phyloP scores from a whole-genome alignment of 495 filamentous ascomycete species.

The Jackrogersella minutella region DNA sequence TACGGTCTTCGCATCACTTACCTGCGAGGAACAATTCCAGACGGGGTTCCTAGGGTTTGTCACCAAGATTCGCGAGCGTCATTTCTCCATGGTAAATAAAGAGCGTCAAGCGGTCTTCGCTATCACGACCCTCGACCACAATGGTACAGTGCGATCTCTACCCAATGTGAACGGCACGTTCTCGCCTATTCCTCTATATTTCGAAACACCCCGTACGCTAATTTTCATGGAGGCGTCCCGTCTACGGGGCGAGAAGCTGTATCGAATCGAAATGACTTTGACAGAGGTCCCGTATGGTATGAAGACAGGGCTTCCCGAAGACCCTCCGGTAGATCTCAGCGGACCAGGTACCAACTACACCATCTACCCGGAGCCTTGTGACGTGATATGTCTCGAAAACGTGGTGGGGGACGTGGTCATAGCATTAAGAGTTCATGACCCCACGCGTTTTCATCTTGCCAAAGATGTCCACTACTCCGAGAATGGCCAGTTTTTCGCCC shows the following conservation, averaged over 20 bases:
- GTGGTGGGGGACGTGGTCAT: conserved; percentile 39
- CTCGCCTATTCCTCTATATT: conserved; percentile 40
- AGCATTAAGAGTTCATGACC: conserved; percentile 36
- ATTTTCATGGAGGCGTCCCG: conserved; percentile 38
- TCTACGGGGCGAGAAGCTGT: conserved; percentile 39
- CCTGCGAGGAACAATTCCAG: conserved; percentile 40
- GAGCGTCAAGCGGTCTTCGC: conserved; percentile 40
- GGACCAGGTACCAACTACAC: conserved; percentile 30
- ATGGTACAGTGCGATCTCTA: conserved; percentile 38
- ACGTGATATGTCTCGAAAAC: conserved; percentile 39
- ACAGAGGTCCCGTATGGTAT: conserved; percentile 41
- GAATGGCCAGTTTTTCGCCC: conserved; percentile 44
- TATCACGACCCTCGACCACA: conserved; percentile 41
- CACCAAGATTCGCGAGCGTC: conserved; percentile 38
- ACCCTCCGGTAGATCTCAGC: conserved; percentile 18
- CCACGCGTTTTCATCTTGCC: conserved; percentile 39
- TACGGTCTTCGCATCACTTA: conserved; percentile 36
- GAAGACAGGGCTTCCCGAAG: conserved; percentile 28
- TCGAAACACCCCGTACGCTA: conserved; percentile 40
- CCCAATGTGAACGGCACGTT: conserved; percentile 38
- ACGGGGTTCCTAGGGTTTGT: conserved; percentile 43
- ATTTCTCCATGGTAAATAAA: conserved; percentile 38
- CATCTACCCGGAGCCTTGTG: conserved; percentile 25
- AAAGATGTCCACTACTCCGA: conserved; percentile 42
- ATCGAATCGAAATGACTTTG: conserved; percentile 40